Evolutionary conservation across 1,284 basidiomycete species (phyloP).

Genomic region (Cronartium quercuum): DNA sequence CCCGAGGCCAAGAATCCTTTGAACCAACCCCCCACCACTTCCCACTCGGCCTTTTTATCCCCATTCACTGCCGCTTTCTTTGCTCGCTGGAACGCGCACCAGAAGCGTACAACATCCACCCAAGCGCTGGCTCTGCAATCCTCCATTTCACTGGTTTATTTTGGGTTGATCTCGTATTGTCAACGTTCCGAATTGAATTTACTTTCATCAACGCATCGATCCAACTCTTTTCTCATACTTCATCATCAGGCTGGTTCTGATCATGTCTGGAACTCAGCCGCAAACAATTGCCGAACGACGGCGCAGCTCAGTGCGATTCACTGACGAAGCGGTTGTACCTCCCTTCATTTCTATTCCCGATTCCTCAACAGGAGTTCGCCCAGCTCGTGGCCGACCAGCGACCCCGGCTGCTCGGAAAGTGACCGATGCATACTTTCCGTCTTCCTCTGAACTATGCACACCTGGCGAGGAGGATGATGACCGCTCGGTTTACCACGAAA

Average conservation of each 20-base stretch:
- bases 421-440: conserved; percentile 26
- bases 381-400: conserved; percentile 22
- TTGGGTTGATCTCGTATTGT: neutral
- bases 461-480: neutral
- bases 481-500: neutral
- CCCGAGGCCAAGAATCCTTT: neutral
- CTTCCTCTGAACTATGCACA: conserved; percentile 8
- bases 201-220: neutral
- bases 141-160: neutral
- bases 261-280: conserved; percentile 20
- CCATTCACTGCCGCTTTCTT: too few species aligned
- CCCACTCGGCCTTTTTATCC: neutral
- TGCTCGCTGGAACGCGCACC: neutral
- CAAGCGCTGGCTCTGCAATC: neutral
- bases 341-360: conserved; percentile 4
- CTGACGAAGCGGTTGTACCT: conserved; percentile 2
- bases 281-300: conserved; percentile 5
- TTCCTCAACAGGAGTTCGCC: neutral
- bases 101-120: neutral
- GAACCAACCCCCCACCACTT: neutral
- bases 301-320: conserved; percentile 26
- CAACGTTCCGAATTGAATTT: neutral
- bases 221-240: neutral
- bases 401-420: conserved; percentile 21
- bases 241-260: neutral